Evolutionary conservation across 176 grass and related monocot species (phyloP), one percentile per base, ranked within the genome.

Genomic region (Chloris gayana): DNA sequence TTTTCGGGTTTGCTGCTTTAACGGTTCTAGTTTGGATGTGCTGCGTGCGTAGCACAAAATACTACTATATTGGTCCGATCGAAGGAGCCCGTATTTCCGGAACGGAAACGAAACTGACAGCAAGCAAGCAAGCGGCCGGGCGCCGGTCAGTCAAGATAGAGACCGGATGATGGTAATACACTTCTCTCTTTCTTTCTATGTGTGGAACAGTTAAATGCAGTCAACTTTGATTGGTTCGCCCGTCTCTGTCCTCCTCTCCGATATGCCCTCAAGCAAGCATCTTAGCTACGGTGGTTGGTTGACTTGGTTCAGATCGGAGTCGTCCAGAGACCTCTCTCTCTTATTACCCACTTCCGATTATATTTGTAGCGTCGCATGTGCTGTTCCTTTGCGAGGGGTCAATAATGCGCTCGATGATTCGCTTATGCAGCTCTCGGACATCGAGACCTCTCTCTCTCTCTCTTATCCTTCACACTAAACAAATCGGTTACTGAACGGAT

Each of bases 241-340:
- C 5, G 61, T 79, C 63, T n/a, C n/a, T n/a, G 2, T 17, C 11
- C 31, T 79, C 76, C 67, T 27, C 63, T 67, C 63, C 38, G 76
- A 67, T 22, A 67, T 22, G 30, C 30, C 42, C 65, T 31, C 62
- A 53, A 34, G 45, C 44, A 46, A 4, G 29, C 61, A 50, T 66
- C 44, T 19, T 21, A 57, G 11, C 54, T 53, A 27, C 62, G 76
- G 31, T 54, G 47, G 63, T 54, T 79, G 63, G 34, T 80, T 80
- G 77, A 80, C 64, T 38, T 69, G 64, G 64, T 80, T 80, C 77
- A 80, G 46, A 80, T 80, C 47, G 19, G 62, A 37, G 64, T 56
- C 7, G 64, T 68, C 7, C 13, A 27, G 14, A 68, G 47, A 39
- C 46, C n/a, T n/a, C n/a, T n/a, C n/a, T n/a, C n/a, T n/a, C n/a